Evolutionary conservation across 805 yeast species (phyloP).

Genomic region (Debaryomyces tyrocola): DNA sequence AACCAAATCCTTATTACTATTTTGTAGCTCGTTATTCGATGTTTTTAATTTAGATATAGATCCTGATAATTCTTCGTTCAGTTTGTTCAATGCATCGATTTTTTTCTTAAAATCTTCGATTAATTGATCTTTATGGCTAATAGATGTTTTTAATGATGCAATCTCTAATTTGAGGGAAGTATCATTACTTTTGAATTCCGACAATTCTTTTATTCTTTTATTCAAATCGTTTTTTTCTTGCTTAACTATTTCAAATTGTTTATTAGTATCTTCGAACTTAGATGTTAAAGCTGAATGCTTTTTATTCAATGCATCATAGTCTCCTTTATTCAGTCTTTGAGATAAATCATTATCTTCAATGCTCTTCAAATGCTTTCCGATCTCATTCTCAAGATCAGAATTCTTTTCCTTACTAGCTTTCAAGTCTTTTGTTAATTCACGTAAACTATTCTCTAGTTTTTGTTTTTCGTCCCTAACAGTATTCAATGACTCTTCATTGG

Average conservation of each 20-base stretch:
- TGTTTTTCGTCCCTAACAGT: neutral
- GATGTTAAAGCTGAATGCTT: slow-evolving; percentile 19
- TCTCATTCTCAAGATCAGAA: slow-evolving; percentile 9
- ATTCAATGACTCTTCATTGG: neutral
- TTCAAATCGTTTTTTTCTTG: slow-evolving; percentile 42
- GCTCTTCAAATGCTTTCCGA: slow-evolving; percentile 2
- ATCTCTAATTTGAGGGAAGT: slow-evolving; percentile 50
- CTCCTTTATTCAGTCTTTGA: slow-evolving; percentile 15
- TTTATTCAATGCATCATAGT: slow-evolving; percentile 17
- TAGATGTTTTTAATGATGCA: slow-evolving; percentile 44
- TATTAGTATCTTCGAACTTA: slow-evolving; percentile 7
- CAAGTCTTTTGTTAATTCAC: slow-evolving; percentile 1
- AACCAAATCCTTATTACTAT: slow-evolving; percentile 29
- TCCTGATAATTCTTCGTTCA: slow-evolving; percentile 39
- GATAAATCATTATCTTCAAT: slow-evolving; percentile 4
- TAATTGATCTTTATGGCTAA: slow-evolving; percentile 45
- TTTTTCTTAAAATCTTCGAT: slow-evolving; percentile 37
- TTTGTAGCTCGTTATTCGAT: slow-evolving; percentile 39
- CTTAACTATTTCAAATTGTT: slow-evolving; percentile 24
- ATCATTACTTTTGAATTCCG: slow-evolving; percentile 35
- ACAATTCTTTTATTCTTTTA: slow-evolving; percentile 28
- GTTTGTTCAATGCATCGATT: slow-evolving; percentile 36
- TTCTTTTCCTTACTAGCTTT: slow-evolving; percentile 5
- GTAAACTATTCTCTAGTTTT: slow-evolving; percentile 2
- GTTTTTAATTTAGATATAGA: slow-evolving; percentile 39